Percentiles rank a stretch among this genome's conserved stretches.
These are phyloP conservation scores for Fusarium proliferatum DNA, from an alignment of 2,329 filamentous ascomycete species.

Conservation along the genomic window DNA sequence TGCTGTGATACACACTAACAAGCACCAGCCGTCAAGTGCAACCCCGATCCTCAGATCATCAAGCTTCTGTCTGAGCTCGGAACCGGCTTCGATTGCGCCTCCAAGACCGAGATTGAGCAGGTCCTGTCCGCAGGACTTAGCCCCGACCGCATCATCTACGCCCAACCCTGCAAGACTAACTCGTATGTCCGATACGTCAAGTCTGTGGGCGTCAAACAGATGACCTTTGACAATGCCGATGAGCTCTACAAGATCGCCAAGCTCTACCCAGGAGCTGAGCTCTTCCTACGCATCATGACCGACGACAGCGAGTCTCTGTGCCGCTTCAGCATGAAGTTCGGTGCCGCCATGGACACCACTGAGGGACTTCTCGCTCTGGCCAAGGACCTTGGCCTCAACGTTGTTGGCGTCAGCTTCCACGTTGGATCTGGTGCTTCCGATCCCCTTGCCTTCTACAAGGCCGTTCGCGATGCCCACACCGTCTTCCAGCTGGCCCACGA, in stretches of 20 bases:
- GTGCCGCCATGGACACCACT: constrained; percentile 86
- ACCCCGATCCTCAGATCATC: constrained; percentile 90
- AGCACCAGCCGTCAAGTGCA: constrained; percentile 90
- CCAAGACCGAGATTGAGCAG: constrained; percentile 96
- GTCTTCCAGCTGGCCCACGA: constrained; percentile 88
- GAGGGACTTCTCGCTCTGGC: constrained; percentile 82
- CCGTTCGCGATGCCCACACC: constrained; percentile 85
- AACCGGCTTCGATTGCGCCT: constrained; percentile 97
- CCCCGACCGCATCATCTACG: constrained; percentile 95
- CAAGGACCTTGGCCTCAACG: constrained; percentile 84
- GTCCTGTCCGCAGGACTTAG: constrained; percentile 85
- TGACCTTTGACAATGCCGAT: constrained; percentile 99
- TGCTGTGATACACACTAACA: constrained; percentile 3
- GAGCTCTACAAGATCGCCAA: constrained; percentile 98
- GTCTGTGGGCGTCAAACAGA: constrained; percentile 88
- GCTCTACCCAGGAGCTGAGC: constrained; percentile 87
- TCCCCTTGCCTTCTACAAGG: constrained; percentile 89
- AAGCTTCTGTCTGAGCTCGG: constrained; percentile 88
- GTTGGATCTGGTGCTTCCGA: constrained; percentile 97
- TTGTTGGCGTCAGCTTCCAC: constrained; percentile 97
- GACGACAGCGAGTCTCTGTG: constrained; percentile 96
- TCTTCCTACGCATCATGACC: constrained; percentile 93
- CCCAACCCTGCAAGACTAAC: constrained; percentile 99
- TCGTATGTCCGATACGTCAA: constrained; percentile 94
- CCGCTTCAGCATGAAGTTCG: constrained; percentile 97